Evolutionary conservation across 2,329 filamentous ascomycete genomes (phyloP).

Genomic region (Paracorniculantispora psalliotae): DNA sequence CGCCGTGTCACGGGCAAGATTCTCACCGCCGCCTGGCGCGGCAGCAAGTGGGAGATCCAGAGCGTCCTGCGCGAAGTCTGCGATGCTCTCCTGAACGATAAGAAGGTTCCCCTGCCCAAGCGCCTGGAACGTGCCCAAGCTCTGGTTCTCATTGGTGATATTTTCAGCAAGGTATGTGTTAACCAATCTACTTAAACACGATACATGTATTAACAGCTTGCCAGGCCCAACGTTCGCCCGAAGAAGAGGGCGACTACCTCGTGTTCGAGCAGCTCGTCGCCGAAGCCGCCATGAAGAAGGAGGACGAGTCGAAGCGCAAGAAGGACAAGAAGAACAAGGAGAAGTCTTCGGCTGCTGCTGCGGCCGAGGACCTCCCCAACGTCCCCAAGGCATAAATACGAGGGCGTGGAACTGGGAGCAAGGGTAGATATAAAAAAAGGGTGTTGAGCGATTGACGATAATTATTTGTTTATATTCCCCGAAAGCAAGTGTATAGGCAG

Average conservation of each 20-base stretch:
- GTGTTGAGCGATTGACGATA: not conserved
- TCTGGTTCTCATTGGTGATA: conserved; percentile 79
- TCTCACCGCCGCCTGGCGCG: conserved; percentile 90
- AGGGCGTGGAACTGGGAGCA: no score
- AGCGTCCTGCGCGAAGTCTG: conserved; percentile 92
- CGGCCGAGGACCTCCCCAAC: conserved; percentile 22
- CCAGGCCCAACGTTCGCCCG: conserved; percentile 80
- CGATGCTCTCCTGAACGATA: conserved; percentile 75
- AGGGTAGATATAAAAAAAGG: not conserved
- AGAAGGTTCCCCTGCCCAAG: conserved; percentile 76
- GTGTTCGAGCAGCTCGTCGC: conserved; percentile 97
- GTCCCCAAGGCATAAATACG: conserved; percentile 14
- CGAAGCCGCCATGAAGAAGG: conserved; percentile 93
- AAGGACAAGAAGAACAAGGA: conserved; percentile 43
- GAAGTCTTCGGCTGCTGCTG: conserved; percentile 26
- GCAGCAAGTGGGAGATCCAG: conserved; percentile 97
- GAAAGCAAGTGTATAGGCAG: not conserved
- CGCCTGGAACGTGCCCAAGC: conserved; percentile 87
- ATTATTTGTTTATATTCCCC: conserved; percentile 6
- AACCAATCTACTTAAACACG: not conserved
- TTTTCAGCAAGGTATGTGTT: conserved; percentile 72
- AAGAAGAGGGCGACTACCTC: conserved; percentile 98
- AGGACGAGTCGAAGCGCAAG: conserved; percentile 66
- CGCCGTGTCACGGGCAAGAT: conserved; percentile 96
- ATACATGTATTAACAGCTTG: not conserved